Base-by-base conservation (phyloP, 129 eudicot species). In the Deinandra increscens region DNA sequence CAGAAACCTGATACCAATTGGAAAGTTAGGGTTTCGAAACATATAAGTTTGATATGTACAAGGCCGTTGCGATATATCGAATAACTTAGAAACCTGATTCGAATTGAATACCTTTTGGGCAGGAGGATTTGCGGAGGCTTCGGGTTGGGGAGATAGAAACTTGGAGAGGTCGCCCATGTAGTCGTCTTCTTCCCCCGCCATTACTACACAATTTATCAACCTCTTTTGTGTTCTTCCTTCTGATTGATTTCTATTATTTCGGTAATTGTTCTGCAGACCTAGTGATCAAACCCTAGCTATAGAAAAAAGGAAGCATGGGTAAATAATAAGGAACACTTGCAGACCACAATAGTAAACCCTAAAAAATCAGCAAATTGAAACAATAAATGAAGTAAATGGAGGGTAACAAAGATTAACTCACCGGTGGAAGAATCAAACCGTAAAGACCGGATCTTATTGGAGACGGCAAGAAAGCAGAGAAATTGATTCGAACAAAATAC, bases 111-210 rank as follows among this genome's bases (percentile, higher is more conserved):
- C 82, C 84, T 78, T 81, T 75, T 79, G 78, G 55, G 87, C 82
- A 22, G 77, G 77, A 70, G 46, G 78, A 38, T 75, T 78, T 13
- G 75, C 22, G 8, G 75, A 67, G 58, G 67, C 7, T 43, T 84
- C 23, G 39, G 83, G 60, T 62, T 87, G 87, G 33, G 91, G 76
- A 48, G 89, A 84, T 20, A 90, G 56, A 51, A 90, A 90, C 33
- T 87, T 87, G 20, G 95, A 75, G 80, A 90, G 88, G 81, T 90
- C 97, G 19, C 91, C 97, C 95, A 90, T 90, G 87, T 90, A 90
- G 76, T 90, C 97, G n/a, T 90, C 97, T 7, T 86, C 88, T 73
- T 82, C 91, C 1, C 80, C 85, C 79, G 82, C 86, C 90, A 84
- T 81, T 75, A 64, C 41, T 69, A 14, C 39, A 41, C 65, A 13